Conservation (phyloP, 345 rosid species). For the Garcia nutans region DNA sequence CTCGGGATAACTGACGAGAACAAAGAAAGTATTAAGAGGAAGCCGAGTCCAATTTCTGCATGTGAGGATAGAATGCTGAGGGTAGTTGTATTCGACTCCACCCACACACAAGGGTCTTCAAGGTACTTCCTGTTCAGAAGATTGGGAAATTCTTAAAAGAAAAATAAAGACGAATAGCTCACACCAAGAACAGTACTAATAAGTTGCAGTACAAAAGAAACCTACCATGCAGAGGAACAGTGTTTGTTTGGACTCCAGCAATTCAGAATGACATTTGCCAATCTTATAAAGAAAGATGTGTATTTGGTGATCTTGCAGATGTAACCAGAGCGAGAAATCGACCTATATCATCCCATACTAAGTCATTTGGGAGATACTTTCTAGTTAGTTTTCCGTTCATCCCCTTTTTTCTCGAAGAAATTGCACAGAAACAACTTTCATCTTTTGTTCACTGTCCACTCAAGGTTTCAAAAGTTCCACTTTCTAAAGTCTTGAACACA, state of each 20-base stretch:
- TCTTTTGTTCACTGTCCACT: neutral
- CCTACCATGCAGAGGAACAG: neutral
- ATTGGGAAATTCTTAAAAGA: conserved; percentile 17
- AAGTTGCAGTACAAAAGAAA: neutral
- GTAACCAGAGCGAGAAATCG: neutral
- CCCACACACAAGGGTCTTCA: conserved; percentile 97
- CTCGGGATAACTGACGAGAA: conserved; percentile 56
- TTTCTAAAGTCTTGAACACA: neutral
- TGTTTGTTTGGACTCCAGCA: neutral
- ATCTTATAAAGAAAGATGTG: neutral
- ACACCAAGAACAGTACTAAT: neutral
- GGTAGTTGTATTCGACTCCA: conserved; percentile 83
- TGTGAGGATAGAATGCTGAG: conserved; percentile 85
- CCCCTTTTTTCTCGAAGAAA: neutral
- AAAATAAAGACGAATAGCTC: neutral
- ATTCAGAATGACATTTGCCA: neutral
- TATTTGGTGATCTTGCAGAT: neutral
- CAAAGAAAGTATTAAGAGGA: conserved; percentile 70
- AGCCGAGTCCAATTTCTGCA: conserved; percentile 89
- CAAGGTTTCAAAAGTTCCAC: neutral
- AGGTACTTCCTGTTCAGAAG: conserved; percentile 65
- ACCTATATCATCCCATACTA: neutral
- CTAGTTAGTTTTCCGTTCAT: neutral
- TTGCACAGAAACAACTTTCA: neutral
- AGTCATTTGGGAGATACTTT: neutral